These are phyloP conservation scores for Quercus robur DNA, from an alignment of 306 rosid genomes.

Conservation along the genomic window DNA sequence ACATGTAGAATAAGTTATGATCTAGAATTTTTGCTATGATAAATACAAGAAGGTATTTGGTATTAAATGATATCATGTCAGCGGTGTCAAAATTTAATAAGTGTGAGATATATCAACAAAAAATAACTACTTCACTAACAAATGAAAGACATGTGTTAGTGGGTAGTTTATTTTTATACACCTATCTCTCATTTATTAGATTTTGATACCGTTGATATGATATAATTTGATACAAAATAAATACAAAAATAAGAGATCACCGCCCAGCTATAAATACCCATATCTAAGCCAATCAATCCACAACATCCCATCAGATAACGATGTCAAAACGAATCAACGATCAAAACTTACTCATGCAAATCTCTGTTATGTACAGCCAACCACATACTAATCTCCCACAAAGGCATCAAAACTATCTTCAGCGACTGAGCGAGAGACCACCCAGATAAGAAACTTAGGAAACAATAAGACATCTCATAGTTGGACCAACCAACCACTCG, in stretches of 20 bases:
- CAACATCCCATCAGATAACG: not conserved
- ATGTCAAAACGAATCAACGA: not conserved
- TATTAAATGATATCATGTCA: too few relatives aligned
- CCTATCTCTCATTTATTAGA: rapidly evolving
- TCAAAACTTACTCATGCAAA: not conserved
- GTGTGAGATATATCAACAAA: too few relatives aligned
- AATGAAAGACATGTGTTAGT: too few relatives aligned
- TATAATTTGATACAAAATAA: too few relatives aligned
- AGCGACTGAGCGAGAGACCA: not conserved
- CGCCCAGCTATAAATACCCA: not conserved
- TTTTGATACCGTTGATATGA: too few relatives aligned
- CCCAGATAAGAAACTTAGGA: not conserved
- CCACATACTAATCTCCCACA: not conserved
- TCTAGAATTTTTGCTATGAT: too few relatives aligned
- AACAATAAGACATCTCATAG: not conserved
- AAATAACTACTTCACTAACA: too few relatives aligned
- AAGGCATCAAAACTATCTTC: not conserved
- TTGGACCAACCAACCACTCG: not conserved
- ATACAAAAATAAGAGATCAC: not conserved
- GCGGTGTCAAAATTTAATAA: too few relatives aligned
- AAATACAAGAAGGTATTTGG: too few relatives aligned
- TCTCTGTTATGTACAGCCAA: not conserved
- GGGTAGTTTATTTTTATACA: too few relatives aligned
- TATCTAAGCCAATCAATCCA: not conserved
- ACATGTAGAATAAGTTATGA: too few relatives aligned